Conservation (phyloP, 148 eudicot genomes). For the Arbutus unedo region DNA sequence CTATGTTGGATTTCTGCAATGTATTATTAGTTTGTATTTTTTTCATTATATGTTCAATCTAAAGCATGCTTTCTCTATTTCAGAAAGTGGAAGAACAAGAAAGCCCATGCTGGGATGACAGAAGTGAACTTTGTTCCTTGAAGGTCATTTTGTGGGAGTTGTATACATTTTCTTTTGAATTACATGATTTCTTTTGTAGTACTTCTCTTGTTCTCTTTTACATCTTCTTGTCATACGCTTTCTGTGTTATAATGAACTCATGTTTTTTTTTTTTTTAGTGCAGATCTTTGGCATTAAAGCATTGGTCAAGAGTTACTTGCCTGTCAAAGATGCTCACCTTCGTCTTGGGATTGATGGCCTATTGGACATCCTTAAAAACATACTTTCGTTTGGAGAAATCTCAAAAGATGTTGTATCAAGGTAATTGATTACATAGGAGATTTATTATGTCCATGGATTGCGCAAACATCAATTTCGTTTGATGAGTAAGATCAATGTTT, state of each 20-base stretch:
- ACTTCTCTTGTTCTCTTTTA: neutral
- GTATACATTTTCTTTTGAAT: slow-evolving; percentile 11
- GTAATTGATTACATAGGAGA: slow-evolving; percentile 32
- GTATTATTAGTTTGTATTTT: neutral
- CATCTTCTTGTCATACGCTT: neutral
- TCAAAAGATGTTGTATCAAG: slow-evolving; percentile 70
- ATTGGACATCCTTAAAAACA: slow-evolving; percentile 58
- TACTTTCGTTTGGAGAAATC: slow-evolving; percentile 77
- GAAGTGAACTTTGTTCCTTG: slow-evolving; percentile 75
- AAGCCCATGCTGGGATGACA: slow-evolving; percentile 77
- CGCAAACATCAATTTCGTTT: neutral
- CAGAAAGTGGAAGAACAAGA: slow-evolving; percentile 54
- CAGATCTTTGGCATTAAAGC: slow-evolving; percentile 90
- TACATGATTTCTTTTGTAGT: neutral
- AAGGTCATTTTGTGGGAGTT: slow-evolving; percentile 47
- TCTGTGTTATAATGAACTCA: neutral
- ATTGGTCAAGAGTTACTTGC: slow-evolving; percentile 92
- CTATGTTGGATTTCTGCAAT: slow-evolving; percentile 4
- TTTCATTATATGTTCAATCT: slow-evolving; percentile 3
- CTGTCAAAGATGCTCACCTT: slow-evolving; percentile 92
- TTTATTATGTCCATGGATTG: neutral
- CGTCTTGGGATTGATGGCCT: slow-evolving; percentile 82
- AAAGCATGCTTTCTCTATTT: slow-evolving; percentile 23
- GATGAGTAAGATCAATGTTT: neutral
- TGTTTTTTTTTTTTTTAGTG: neutral